Base-by-base conservation (phyloP, 306 rosid genomes). In the Fragaria iinumae region DNA sequence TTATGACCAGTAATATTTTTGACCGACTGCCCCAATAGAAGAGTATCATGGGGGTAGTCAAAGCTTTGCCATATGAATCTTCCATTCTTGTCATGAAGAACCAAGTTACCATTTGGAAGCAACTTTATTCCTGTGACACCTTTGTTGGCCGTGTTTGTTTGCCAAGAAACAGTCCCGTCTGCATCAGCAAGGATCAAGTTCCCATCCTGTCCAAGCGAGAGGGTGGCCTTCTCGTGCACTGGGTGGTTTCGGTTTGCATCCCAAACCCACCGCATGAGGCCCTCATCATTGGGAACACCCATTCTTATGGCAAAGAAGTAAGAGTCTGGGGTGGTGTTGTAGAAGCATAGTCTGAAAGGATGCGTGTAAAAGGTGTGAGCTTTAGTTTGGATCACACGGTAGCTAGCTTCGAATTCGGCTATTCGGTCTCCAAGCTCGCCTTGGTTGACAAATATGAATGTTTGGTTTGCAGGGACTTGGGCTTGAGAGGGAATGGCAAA, bases 281-380 rank as follows among this genome's bases (percentile, higher is more conserved):
- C 27, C 59, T 71, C 78, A 45, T 78, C 83, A 1, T 38, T 36
- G 4, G 65, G 73, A 71, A 71, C 4, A 12, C 85, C 83, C 3
- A 77, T 80, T 56, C 85, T 48, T 5, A 78, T 57, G 79, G 83
- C 85, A 6, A 84, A 34, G 13, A 70, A 55, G 76, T 74, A 78
- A 14, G 85, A 67, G 38, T 75, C n/a, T 0, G 86, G 86, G 29
- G 83, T 84, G 69, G 83, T 77, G 79, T 78, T 81, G 76, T 84
- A 81, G 79, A 84, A 84, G 81, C 85, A 81, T 21, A 81, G 78
- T 11, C 80, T 80, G 72, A 78, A 78, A 34, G 88, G 88, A 55
- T 14, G 38, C 0, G 79, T 57, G 18, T 1, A 71, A 57, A 81
- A 69, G 9, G 47, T 49, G 6, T 56, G 13, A 2, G 9, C 72